Percentiles rank a stretch among this genome's conserved stretches.
Evolutionary conservation across 139 green algal species (phyloP).

Genomic region (Tetraselmis striata): DNA sequence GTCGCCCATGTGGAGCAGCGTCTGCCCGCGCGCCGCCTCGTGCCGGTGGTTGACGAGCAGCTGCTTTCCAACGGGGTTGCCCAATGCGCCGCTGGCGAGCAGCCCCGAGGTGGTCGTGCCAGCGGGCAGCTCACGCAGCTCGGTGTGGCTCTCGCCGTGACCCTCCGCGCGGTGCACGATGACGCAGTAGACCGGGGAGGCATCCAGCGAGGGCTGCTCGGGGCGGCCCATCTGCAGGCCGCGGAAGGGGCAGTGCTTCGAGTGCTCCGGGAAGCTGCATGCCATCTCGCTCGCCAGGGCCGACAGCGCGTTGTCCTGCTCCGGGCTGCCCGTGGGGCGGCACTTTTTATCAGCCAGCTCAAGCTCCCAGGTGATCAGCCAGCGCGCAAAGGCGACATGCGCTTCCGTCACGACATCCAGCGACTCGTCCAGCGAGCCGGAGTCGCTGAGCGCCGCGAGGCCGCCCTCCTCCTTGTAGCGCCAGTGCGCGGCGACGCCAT

Average conservation of each 20-base stretch:
- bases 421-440: constrained; percentile 21
- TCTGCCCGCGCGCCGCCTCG: no score
- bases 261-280: background rate
- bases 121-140: background rate
- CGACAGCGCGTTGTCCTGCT: constrained; percentile 22
- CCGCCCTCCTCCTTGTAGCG: constrained; percentile 84
- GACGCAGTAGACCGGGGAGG: background rate
- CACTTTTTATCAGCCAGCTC: constrained; percentile 45
- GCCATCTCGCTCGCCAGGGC: constrained; percentile 1
- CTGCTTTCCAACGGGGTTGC: background rate
- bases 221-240: background rate
- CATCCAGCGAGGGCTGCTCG: background rate
- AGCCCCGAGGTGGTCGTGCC: background rate
- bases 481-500: constrained; percentile 90
- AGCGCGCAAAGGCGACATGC: constrained; percentile 31
- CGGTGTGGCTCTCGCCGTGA: background rate
- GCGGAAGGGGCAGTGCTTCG: background rate
- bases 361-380: constrained; percentile 33
- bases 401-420: constrained; percentile 13
- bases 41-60: background rate
- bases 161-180: background rate
- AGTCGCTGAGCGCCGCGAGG: constrained; percentile 20
- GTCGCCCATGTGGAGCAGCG: background rate
- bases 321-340: constrained; percentile 36
- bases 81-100: background rate